These are phyloP conservation scores for Plasmopara halstedii DNA, from an alignment of 352 stramenopile genomes.

Conservation along the genomic window DNA sequence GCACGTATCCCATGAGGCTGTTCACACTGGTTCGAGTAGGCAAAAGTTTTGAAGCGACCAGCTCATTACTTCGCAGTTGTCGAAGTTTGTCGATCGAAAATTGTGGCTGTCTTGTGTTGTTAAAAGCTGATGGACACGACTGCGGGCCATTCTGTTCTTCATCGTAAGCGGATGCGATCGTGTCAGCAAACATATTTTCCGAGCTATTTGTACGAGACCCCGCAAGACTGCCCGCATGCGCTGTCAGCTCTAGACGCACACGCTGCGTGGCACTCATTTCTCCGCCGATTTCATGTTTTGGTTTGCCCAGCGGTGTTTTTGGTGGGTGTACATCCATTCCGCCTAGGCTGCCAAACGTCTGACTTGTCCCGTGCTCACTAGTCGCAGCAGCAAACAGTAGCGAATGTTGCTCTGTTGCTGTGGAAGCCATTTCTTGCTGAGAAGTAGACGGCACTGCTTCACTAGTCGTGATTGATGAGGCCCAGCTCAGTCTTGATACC, in stretches of 20 bases:
- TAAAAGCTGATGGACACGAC: slow-evolving; percentile 33
- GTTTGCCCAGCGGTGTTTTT: slow-evolving; percentile 45
- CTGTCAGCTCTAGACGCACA: slow-evolving; percentile 44
- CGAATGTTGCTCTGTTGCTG: slow-evolving; percentile 1
- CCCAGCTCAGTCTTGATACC: slow-evolving; percentile 11
- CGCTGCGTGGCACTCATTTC: slow-evolving; percentile 51
- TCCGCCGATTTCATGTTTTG: slow-evolving; percentile 16
- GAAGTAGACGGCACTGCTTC: slow-evolving; percentile 4
- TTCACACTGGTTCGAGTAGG: slow-evolving; percentile 50
- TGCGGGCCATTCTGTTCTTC: slow-evolving; percentile 31
- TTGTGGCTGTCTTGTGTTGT: slow-evolving; percentile 23
- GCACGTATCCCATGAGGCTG: slow-evolving; percentile 69
- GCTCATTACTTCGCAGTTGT: slow-evolving; percentile 25
- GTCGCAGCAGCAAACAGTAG: not conserved
- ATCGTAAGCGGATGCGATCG: slow-evolving; percentile 18
- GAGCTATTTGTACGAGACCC: slow-evolving; percentile 25
- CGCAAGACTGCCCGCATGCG: slow-evolving; percentile 21
- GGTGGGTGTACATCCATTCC: slow-evolving; percentile 25
- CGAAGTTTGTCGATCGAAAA: slow-evolving; percentile 23
- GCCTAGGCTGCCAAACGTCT: not conserved
- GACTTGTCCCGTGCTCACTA: slow-evolving; percentile 2
- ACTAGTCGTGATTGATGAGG: slow-evolving; percentile 13
- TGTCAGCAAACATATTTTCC: slow-evolving; percentile 21
- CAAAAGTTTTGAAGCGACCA: slow-evolving; percentile 51
- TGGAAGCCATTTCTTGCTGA: slow-evolving; percentile 7